These are phyloP conservation scores for Tranzscheliella williamsii DNA, from an alignment of 1,284 basidiomycete genomes.

Conservation along the genomic window DNA sequence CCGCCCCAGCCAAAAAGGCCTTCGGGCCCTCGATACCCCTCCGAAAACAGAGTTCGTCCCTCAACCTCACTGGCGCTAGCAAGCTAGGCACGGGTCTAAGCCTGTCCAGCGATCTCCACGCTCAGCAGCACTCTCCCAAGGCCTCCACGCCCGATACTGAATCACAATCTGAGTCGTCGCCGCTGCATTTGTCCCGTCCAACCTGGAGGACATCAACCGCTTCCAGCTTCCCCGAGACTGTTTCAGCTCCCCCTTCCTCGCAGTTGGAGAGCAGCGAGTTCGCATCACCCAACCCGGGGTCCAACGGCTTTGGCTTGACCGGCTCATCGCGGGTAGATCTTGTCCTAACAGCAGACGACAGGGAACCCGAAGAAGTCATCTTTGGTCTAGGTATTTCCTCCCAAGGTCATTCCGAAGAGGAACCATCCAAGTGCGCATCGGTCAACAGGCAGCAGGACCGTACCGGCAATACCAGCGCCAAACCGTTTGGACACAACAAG, in stretches of 20 bases:
- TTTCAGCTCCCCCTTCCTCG: constrained; percentile 19
- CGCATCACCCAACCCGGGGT: background rate
- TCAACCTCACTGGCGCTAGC: background rate
- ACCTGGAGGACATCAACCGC: no score
- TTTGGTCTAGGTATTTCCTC: constrained; percentile 23
- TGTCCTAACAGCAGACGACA: background rate
- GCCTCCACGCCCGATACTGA: no score
- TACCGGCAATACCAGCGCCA: background rate
- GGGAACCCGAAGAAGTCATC: background rate
- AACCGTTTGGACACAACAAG: constrained; percentile 9
- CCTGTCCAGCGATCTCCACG: no score
- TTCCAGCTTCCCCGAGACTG: constrained; percentile 19
- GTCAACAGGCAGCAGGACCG: no score
- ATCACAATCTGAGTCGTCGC: no score
- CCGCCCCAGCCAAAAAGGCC: constrained; percentile 2
- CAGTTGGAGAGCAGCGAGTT: constrained; percentile 15
- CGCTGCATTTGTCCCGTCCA: no score
- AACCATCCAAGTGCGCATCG: no score
- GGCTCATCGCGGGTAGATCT: no score
- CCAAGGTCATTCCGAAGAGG: background rate
- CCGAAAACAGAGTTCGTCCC: background rate
- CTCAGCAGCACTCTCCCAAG: no score
- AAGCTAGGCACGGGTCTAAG: no score
- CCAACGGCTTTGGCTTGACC: no score
- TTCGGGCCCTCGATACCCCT: background rate